Evolutionary conservation across 1,139 yeast species (phyloP).

Genomic region (Candida freyschussii): DNA sequence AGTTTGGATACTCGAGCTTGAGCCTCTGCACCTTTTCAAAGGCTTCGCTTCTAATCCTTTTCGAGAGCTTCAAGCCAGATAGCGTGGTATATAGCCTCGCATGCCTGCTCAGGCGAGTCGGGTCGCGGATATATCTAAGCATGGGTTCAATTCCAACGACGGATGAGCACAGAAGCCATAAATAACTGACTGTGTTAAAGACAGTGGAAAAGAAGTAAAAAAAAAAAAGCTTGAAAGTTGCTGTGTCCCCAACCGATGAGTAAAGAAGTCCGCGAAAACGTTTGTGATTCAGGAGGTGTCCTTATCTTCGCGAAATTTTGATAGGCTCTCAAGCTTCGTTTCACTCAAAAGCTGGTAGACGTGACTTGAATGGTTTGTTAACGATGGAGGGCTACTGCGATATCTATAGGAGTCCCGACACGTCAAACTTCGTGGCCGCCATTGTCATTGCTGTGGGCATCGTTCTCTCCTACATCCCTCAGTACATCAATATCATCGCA

Average conservation of each 20-base stretch:
- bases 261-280: background rate
- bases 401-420: conserved; percentile 18
- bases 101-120: conserved; percentile 18
- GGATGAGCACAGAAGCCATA: too few relatives aligned
- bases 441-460: conserved; percentile 49
- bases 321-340: too few relatives aligned
- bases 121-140: conserved; percentile 11
- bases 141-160: conserved; percentile 4
- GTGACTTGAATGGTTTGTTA: too few relatives aligned
- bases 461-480: conserved; percentile 72
- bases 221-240: conserved; percentile 1
- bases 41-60: conserved; percentile 32
- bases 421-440: conserved; percentile 15
- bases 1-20: conserved; percentile 45
- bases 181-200: too few relatives aligned
- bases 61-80: conserved; percentile 35
- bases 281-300: too few relatives aligned
- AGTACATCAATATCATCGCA: conserved; percentile 54
- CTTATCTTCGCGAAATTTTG: too few relatives aligned
- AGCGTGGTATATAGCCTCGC: conserved; percentile 30
- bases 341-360: too few relatives aligned
- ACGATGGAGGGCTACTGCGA: conserved; percentile 14
- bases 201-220: conserved; percentile 1
- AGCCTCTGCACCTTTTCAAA: conserved; percentile 45
- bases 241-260: conserved; percentile 1